Percentiles rank a stretch among this genome's conserved stretches.
Evolutionary conservation across 106 monocot species (phyloP).

Genomic region (Xerophyta viscosa): DNA sequence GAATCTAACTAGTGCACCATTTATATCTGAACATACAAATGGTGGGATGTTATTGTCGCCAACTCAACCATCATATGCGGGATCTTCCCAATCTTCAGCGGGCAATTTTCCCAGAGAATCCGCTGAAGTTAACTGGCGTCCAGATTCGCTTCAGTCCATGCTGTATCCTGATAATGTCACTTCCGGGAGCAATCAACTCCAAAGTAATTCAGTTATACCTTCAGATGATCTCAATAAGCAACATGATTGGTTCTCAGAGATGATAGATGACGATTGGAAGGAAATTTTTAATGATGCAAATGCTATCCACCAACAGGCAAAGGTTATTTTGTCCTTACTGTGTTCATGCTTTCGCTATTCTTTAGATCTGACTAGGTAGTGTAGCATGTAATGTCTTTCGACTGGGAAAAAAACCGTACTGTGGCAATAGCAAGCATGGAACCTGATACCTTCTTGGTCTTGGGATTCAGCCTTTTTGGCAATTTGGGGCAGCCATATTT

Average conservation of each 20-base stretch:
- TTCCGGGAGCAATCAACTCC: constrained; percentile 13
- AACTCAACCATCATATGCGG: constrained; percentile 12
- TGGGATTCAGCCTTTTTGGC: too few relatives aligned
- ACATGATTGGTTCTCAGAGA: constrained; percentile 35
- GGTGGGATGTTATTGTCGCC: constrained; percentile 10
- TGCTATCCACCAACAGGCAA: constrained; percentile 13
- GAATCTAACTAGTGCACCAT: constrained; percentile 2
- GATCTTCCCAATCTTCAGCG: constrained; percentile 24
- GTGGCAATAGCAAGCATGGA: too few relatives aligned
- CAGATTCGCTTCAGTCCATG: constrained; percentile 14
- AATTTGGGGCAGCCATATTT: too few relatives aligned
- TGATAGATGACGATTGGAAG: constrained; percentile 31
- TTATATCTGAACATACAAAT: constrained; percentile 12
- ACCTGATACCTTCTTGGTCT: too few relatives aligned
- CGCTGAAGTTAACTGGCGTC: constrained; percentile 25
- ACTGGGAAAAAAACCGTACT: too few relatives aligned
- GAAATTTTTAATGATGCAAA: constrained; percentile 25
- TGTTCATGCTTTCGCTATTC: too few relatives aligned
- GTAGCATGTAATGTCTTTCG: too few relatives aligned
- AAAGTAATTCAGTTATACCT: constrained; percentile 9
- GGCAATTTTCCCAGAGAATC: too few relatives aligned
- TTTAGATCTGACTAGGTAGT: too few relatives aligned
- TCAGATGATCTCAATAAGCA: constrained; percentile 29
- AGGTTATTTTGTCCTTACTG: constrained; percentile 20
- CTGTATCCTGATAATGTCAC: constrained; percentile 16